phyloP scores from a whole-genome alignment of 179 eudicot species.

The Gypsophila paniculata region DNA sequence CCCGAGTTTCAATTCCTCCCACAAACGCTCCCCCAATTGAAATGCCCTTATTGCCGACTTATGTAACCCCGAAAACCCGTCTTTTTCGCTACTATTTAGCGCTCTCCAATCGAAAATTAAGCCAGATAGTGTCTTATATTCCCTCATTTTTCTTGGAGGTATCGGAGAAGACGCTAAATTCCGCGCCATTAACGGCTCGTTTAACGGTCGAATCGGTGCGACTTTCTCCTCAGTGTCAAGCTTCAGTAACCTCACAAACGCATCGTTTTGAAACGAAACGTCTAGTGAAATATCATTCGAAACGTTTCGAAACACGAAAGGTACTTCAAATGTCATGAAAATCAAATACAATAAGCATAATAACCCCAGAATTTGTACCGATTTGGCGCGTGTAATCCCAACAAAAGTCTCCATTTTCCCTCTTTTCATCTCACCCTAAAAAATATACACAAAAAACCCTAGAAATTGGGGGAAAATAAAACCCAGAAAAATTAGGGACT shows the following conservation, averaged over 20 bases:
- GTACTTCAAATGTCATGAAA: conserved; percentile 60
- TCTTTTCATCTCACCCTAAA: conserved; percentile 19
- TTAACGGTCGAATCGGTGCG: conserved; percentile 62
- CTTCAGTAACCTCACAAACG: conserved; percentile 31
- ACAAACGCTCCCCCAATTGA: conserved; percentile 59
- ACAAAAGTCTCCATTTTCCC: conserved; percentile 45
- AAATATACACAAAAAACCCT: conserved; percentile 27
- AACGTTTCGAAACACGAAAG: conserved; percentile 53
- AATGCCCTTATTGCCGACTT: conserved; percentile 63
- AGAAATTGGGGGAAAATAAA: neutral
- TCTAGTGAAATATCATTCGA: conserved; percentile 23
- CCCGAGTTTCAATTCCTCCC: conserved; percentile 63
- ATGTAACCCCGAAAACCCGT: conserved; percentile 54
- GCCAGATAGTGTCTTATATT: conserved; percentile 50
- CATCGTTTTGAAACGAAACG: conserved; percentile 42
- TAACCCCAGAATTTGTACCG: conserved; percentile 44
- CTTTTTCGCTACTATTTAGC: conserved; percentile 33
- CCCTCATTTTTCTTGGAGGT: conserved; percentile 34
- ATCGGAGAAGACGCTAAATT: conserved; percentile 21
- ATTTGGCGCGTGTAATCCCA: conserved; percentile 48
- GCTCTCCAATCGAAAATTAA: conserved; percentile 49
- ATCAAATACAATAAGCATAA: conserved; percentile 56
- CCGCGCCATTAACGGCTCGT: conserved; percentile 28
- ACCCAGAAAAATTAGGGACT: conserved; percentile 8
- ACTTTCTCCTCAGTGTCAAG: conserved; percentile 55